Base-by-base conservation (phyloP, 176 grass and related monocot genomes). In the Guadua angustifolia region DNA sequence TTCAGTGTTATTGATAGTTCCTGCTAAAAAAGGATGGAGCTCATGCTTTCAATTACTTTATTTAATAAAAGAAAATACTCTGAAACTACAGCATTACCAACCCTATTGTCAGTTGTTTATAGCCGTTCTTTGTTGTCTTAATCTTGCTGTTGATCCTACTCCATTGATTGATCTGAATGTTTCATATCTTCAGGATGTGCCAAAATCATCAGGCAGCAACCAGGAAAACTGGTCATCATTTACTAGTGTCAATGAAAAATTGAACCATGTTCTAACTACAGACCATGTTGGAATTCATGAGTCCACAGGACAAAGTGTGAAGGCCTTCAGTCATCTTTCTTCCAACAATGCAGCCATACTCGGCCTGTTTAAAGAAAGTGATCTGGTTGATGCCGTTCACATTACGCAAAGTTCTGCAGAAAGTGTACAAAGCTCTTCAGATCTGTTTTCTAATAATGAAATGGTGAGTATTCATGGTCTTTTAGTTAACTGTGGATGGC, bases 381-480 rank as follows among this genome's bases (percentile, higher is more conserved):
- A 52, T 19, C 6, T 9, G 2, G 5, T 16, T 59, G 40, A 73
- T 26, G 18, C 50, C 43, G 63, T 74, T 36, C 51, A 74, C 19
- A 45, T 60, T 66, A 38, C 4, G 2, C 60, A 74, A 68, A 74
- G 43, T 82, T 74, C 39, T 52, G 36, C 58, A 61, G 79, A 74
- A 79, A 83, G 66, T 83, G 32, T 43, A 16, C 57, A 79, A 12
- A 86, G 51, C 76, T 68, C 79, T 43, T 79, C 50, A 53, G 88
- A 83, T 74, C 24, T 87, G 40, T 86, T 90, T 36, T 90, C 74
- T 19, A 86, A 36, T 58, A 86, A 73, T 74, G 74, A 83, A 83
- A 83, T 90, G 74, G 84, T 90, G 51, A 90, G 84, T 47, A 60
- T 79, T 69, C 17, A 52, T 79, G 36, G 0, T 69, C 22, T 33